Conservation (phyloP, 352 stramenopile genomes). For the Pythium coloratum region DNA sequence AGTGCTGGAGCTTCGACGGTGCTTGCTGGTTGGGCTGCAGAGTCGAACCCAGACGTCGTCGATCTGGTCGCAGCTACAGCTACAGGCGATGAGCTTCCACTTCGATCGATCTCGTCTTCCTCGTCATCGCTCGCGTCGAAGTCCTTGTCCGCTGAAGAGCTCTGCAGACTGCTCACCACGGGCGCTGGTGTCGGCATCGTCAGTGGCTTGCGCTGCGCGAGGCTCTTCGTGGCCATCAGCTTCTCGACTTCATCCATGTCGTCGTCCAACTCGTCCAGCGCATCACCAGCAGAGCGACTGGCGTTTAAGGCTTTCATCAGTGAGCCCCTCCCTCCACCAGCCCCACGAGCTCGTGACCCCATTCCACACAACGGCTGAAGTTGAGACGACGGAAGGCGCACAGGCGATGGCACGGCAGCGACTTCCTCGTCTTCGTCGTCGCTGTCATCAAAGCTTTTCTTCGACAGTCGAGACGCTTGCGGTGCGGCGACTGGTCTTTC, state of each 20-base stretch:
- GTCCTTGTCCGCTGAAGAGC: not conserved
- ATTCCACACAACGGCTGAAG: slow-evolving; percentile 14
- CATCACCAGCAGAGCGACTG: slow-evolving; percentile 9
- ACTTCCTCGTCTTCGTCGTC: slow-evolving; percentile 11
- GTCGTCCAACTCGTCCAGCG: slow-evolving; percentile 24
- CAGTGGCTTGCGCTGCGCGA: not conserved
- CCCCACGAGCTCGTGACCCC: not conserved
- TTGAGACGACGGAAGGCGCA: not conserved
- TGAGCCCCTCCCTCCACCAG: slow-evolving; percentile 10
- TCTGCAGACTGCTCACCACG: not conserved
- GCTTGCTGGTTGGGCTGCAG: too few species aligned
- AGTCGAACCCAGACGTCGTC: not conserved
- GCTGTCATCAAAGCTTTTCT: slow-evolving; percentile 21
- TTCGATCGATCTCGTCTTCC: not conserved
- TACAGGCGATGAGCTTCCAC: not conserved
- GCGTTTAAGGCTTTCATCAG: slow-evolving; percentile 27
- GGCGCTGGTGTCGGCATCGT: not conserved
- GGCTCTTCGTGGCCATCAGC: slow-evolving; percentile 20
- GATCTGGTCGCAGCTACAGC: not conserved
- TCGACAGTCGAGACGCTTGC: too few species aligned
- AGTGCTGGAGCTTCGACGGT: too few species aligned
- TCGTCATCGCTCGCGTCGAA: slow-evolving; percentile 2
- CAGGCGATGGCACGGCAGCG: not conserved
- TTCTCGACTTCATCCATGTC: slow-evolving; percentile 40
- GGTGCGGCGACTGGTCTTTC: too few species aligned